These are phyloP conservation scores for Suhomyces atakaporum DNA, from an alignment of 1,139 yeast species.

Conservation along the genomic window DNA sequence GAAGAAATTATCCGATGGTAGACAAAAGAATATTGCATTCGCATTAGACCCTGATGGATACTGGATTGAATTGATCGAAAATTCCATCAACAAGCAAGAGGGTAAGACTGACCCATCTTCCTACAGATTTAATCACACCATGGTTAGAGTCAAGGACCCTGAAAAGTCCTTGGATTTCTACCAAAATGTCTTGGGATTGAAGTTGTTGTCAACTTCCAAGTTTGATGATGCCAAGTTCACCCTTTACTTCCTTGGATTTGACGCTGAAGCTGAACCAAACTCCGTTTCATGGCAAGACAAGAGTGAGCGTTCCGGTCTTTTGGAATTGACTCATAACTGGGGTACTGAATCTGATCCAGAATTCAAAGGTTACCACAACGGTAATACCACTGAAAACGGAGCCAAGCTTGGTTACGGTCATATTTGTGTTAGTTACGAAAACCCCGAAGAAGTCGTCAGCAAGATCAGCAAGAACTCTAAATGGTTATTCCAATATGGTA, in stretches of 20 bases:
- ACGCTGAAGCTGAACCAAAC: slow-evolving; percentile 39
- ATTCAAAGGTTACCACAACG: slow-evolving; percentile 77
- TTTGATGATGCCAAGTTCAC: slow-evolving; percentile 76
- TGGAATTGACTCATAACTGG: slow-evolving; percentile 93
- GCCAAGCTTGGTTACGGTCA: slow-evolving; percentile 85
- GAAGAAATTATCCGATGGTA: slow-evolving; percentile 83
- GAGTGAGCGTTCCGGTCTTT: slow-evolving; percentile 59
- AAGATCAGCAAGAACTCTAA: slow-evolving; percentile 46
- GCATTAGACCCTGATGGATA: slow-evolving; percentile 94
- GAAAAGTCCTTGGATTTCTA: slow-evolving; percentile 74
- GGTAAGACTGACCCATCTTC: slow-evolving; percentile 41
- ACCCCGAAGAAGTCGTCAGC: slow-evolving; percentile 59
- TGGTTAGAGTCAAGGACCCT: slow-evolving; percentile 92
- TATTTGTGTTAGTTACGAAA: slow-evolving; percentile 70
- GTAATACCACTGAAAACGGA: slow-evolving; percentile 59
- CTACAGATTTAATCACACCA: slow-evolving; percentile 81
- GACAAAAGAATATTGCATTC: slow-evolving; percentile 91
- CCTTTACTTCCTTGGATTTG: slow-evolving; percentile 80
- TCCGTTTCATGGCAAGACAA: slow-evolving; percentile 31
- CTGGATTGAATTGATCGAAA: slow-evolving; percentile 89
- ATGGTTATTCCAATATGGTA: slow-evolving; percentile 54
- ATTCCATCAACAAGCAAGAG: slow-evolving; percentile 46
- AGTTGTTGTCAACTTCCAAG: slow-evolving; percentile 56
- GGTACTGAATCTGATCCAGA: slow-evolving; percentile 83
- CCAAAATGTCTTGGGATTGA: slow-evolving; percentile 77